These are phyloP conservation scores for Trichoderma orchidacearum DNA, from an alignment of 495 filamentous ascomycete species.

Conservation along the genomic window DNA sequence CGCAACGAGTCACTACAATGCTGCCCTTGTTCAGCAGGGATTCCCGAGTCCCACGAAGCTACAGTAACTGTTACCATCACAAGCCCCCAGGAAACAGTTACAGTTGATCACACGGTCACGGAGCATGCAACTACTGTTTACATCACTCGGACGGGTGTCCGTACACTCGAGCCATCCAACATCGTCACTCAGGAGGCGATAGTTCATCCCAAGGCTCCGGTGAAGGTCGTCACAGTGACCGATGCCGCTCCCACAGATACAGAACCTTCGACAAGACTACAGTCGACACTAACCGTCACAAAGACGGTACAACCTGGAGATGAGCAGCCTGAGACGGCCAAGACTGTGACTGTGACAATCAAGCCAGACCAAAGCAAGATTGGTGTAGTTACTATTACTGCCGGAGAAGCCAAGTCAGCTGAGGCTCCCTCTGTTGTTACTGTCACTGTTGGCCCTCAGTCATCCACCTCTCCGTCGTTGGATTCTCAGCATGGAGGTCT, in stretches of 20 bases:
- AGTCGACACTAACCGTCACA: background rate
- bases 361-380: background rate
- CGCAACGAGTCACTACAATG: background rate
- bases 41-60: background rate
- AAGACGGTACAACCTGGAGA: background rate
- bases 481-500: too few species aligned
- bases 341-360: background rate
- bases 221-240: background rate
- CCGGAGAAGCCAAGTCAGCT: background rate
- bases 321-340: background rate
- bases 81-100: background rate
- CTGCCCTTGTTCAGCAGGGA: background rate
- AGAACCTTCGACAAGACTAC: background rate
- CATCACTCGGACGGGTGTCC: background rate
- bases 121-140: background rate
- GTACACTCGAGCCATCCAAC: background rate
- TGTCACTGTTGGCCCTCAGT: background rate
- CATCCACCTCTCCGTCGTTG: background rate
- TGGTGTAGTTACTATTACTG: too few species aligned
- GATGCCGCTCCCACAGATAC: background rate
- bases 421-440: background rate
- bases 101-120: background rate
- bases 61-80: conserved; percentile 1
- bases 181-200: background rate
- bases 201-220: background rate